phyloP scores from a whole-genome alignment of 257 asterid genomes.

The Apocynum venetum region DNA sequence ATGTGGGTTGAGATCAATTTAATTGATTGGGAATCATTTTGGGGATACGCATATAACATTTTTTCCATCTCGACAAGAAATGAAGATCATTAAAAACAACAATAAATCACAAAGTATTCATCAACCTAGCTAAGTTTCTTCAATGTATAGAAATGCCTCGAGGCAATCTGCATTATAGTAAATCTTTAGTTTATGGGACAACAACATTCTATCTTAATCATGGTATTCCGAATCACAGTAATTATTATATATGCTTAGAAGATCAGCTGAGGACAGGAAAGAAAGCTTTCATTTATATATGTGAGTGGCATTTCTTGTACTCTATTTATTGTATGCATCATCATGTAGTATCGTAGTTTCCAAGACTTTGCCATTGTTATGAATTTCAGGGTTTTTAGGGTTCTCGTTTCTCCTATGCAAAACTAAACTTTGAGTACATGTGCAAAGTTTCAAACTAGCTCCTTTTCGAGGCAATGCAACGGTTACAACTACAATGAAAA shows the following conservation, averaged over 20 bases:
- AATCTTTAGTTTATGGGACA: neutral
- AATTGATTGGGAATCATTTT: neutral
- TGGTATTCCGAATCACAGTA: neutral
- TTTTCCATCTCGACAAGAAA: neutral
- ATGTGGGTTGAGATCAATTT: neutral
- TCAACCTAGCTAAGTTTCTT: neutral
- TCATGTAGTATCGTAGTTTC: slow-evolving; percentile 7
- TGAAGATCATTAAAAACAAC: neutral
- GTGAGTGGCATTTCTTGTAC: neutral
- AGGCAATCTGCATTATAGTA: neutral
- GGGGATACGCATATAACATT: neutral
- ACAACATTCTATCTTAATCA: slow-evolving; percentile 20
- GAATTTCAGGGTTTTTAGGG: slow-evolving; percentile 14
- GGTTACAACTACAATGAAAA: slow-evolving; percentile 17
- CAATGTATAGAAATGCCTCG: neutral
- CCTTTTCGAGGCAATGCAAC: slow-evolving; percentile 38
- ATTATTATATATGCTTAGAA: neutral
- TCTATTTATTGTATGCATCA: no score
- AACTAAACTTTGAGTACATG: slow-evolving; percentile 11
- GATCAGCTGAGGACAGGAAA: neutral
- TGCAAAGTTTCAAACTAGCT: slow-evolving; percentile 24
- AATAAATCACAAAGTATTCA: neutral
- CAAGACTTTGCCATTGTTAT: slow-evolving; percentile 12
- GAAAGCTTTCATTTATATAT: slow-evolving; percentile 5
- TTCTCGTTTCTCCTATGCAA: slow-evolving; percentile 17